Percentiles rank a stretch among this genome's conserved stretches.
Evolutionary conservation across 148 eudicot genomes (phyloP).

Genomic region (Limonium bicolor): DNA sequence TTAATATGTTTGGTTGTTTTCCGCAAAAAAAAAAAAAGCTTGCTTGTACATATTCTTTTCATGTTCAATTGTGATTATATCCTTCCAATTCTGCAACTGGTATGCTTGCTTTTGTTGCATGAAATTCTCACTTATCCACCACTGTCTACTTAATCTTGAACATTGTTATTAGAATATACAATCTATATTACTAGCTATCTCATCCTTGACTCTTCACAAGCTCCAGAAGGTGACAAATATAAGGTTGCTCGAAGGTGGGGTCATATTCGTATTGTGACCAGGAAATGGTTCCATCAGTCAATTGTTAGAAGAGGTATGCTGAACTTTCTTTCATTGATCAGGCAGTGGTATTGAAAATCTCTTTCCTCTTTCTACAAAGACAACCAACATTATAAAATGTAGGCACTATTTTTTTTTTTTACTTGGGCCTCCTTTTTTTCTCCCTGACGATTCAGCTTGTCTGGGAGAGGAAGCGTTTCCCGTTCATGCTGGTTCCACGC

Average conservation of each 20-base stretch:
- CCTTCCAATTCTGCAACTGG: too few relatives aligned
- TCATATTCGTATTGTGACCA: conserved; percentile 42
- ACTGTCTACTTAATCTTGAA: neutral
- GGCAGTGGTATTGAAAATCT: neutral
- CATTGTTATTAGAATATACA: neutral
- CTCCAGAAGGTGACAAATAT: conserved; percentile 95
- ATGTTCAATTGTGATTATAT: too few relatives aligned
- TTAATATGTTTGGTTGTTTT: too few relatives aligned
- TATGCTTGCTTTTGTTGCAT: neutral
- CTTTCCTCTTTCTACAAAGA: neutral
- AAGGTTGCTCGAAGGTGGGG: conserved; percentile 93
- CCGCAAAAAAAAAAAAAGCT: too few relatives aligned
- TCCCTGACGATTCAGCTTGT: conserved; percentile 35
- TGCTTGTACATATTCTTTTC: too few relatives aligned
- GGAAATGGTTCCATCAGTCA: conserved; percentile 91
- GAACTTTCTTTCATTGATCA: neutral
- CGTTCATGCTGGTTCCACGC: conserved; percentile 32
- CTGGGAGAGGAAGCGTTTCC: conserved; percentile 78
- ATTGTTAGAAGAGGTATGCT: conserved; percentile 70
- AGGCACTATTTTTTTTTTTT: conserved; percentile 3
- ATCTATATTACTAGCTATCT: neutral
- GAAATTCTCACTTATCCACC: neutral
- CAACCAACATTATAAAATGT: neutral
- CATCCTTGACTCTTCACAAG: conserved; percentile 62
- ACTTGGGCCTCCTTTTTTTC: too few relatives aligned